A percentile compares a stretch with the other conserved stretches of the same genome.
These are phyloP conservation scores for Chlorophyllum brunneum DNA, from an alignment of 768 basidiomycete genomes.

Conservation along the genomic window DNA sequence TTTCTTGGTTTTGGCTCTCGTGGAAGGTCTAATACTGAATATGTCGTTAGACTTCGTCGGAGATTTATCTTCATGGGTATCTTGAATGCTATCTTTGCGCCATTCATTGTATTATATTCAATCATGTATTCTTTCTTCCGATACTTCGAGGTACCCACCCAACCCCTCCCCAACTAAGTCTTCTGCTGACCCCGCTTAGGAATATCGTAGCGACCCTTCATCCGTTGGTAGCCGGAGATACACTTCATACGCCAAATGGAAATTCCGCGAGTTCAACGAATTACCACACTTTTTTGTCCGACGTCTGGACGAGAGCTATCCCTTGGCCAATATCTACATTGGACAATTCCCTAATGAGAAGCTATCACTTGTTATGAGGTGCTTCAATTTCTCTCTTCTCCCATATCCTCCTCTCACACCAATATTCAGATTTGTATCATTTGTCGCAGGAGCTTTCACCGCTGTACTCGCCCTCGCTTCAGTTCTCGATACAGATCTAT, in stretches of 20 bases:
- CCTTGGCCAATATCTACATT: conserved; percentile 90
- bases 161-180: neutral
- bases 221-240: conserved; percentile 90
- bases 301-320: conserved; percentile 85
- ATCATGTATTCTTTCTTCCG: conserved; percentile 99
- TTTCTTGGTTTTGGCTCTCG: neutral
- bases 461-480: conserved; percentile 92
- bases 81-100: conserved; percentile 91
- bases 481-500: conserved; percentile 87
- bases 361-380: conserved; percentile 87
- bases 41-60: conserved; percentile 56
- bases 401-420: neutral
- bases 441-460: conserved; percentile 94
- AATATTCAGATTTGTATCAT: conserved; percentile 79
- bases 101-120: conserved; percentile 95
- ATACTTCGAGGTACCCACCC: conserved; percentile 84
- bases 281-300: conserved; percentile 88
- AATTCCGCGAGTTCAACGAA: conserved; percentile 99
- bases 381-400: conserved; percentile 19
- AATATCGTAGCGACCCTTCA: conserved; percentile 98
- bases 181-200: conserved; percentile 43
- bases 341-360: conserved; percentile 98
- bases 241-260: conserved; percentile 95
- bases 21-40: neutral
- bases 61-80: conserved; percentile 97